Base-by-base conservation (phyloP, 768 basidiomycete species). In the Pleurotus citrinopileatus region DNA sequence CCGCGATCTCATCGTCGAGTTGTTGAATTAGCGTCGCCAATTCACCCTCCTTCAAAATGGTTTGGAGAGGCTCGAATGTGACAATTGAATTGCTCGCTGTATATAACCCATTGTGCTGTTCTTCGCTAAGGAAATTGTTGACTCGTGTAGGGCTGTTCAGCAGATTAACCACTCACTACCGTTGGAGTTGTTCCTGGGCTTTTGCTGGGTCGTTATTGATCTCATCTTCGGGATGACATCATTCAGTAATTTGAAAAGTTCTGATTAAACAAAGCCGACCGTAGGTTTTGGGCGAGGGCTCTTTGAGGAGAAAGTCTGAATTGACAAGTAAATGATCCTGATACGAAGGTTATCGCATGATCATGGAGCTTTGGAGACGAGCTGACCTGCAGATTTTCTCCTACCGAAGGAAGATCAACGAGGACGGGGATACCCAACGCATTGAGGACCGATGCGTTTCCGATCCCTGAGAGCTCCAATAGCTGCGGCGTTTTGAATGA, bases 391-490 rank as follows among this genome's bases (percentile, higher is more conserved):
- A 64, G 51, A 60, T 74, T 73, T 56, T 75, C 72, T 12, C 77
- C 78, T 2, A 79, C 74, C 0, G 74, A 73, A 26, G 73, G 69
- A 12, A 78, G 63, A 54, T 76, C 63, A 2, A 74, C 62, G 2
- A 65, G 13, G 2, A 61, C 60, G 17, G 61, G 17, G 25, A 78
- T 57, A 0, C 63, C 66, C 26, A 59, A 54, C 17, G 62, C 34
- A 25, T 59, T 53, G 0, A 78, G 63, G 5, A 70, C 43, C 1
- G 52, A 52, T 36, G 57, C 52, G 20, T 64, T 59, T 9, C 76
- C 76, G 19, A 78, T 70, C 1, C 76, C 76, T 6, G 75, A 83
- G 4, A 84, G 72, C 60, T 85, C 80, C 3, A 86, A 71, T 23
- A 86, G 69, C 20, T 60, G 64, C 34, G 62, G 62, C 20, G 59